Conservation (phyloP, 2,329 filamentous ascomycete species). For the Neoarthrinium moseri region DNA sequence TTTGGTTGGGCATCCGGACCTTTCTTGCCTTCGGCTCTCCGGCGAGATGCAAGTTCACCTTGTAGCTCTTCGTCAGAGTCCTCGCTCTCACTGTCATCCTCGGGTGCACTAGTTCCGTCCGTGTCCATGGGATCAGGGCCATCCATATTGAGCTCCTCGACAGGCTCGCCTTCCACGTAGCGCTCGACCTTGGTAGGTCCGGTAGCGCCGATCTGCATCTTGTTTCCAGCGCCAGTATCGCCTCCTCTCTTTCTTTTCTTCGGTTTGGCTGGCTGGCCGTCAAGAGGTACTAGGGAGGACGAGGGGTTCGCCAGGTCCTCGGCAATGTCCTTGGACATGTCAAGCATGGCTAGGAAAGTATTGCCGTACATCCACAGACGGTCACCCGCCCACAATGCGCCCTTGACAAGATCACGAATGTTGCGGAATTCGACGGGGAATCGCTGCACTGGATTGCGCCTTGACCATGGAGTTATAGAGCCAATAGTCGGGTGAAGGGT, state of each 20-base stretch:
- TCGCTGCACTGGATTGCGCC: slow-evolving; percentile 72
- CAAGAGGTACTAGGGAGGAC: slow-evolving; percentile 22
- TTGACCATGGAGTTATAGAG: slow-evolving; percentile 79
- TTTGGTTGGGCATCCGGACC: slow-evolving; percentile 17
- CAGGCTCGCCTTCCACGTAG: slow-evolving; percentile 15
- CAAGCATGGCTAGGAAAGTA: slow-evolving; percentile 89
- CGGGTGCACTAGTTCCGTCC: slow-evolving; percentile 24
- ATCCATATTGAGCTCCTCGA: slow-evolving; percentile 26
- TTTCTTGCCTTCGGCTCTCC: slow-evolving; percentile 24
- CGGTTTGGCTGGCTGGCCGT: slow-evolving; percentile 27
- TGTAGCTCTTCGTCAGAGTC: slow-evolving; percentile 31
- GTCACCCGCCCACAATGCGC: slow-evolving; percentile 76
- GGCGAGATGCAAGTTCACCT: slow-evolving; percentile 29
- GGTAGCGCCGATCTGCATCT: slow-evolving; percentile 43
- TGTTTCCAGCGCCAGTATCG: slow-evolving; percentile 52
- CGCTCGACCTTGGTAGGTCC: slow-evolving; percentile 27
- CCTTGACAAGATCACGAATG: slow-evolving; percentile 78
- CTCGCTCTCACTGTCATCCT: slow-evolving; percentile 29
- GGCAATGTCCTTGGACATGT: slow-evolving; percentile 69
- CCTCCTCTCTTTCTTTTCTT: slow-evolving; percentile 56
- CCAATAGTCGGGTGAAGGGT: slow-evolving; percentile 80
- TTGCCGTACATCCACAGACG: slow-evolving; percentile 86
- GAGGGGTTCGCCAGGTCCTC: slow-evolving; percentile 28
- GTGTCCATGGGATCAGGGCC: slow-evolving; percentile 26
- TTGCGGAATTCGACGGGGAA: slow-evolving; percentile 74